Percentiles rank a stretch among this genome's conserved stretches.
Conservation (phyloP, 2,329 filamentous ascomycete species). For the Colletotrichum sp. region DNA sequence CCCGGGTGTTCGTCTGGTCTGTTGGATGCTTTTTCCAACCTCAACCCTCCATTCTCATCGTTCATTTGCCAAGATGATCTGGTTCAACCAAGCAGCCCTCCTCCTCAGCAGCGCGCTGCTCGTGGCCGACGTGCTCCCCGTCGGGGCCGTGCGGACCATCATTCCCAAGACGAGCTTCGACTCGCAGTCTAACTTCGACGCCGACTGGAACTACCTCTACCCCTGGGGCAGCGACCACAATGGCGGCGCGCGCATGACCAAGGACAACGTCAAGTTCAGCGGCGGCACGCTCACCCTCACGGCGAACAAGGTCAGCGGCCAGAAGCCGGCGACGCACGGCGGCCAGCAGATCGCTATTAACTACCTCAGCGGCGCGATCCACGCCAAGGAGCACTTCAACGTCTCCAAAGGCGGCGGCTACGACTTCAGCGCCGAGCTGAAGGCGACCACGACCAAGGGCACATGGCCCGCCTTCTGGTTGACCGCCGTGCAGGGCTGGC, state of each 20-base stretch:
- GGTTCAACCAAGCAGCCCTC: slow-evolving; percentile 4
- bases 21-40: not conserved
- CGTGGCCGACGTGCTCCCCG: slow-evolving; percentile 7
- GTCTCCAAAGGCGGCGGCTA: slow-evolving; percentile 42
- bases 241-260: slow-evolving; percentile 60
- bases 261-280: slow-evolving; percentile 46
- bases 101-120: slow-evolving; percentile 8
- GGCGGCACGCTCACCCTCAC: slow-evolving; percentile 50
- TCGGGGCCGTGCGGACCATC: not conserved
- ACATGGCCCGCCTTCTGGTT: slow-evolving; percentile 68
- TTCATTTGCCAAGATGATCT: not conserved
- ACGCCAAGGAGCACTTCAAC: slow-evolving; percentile 44
- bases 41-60: not conserved
- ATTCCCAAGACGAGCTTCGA: slow-evolving; percentile 18
- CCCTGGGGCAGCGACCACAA: slow-evolving; percentile 62
- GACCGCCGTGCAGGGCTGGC: slow-evolving; percentile 59
- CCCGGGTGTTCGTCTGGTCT: not conserved
- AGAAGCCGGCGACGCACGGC: slow-evolving; percentile 40
- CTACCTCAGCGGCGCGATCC: slow-evolving; percentile 55
- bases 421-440: slow-evolving; percentile 46
- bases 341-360: slow-evolving; percentile 49
- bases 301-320: slow-evolving; percentile 47
- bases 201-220: slow-evolving; percentile 58
- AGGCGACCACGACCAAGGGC: slow-evolving; percentile 43
- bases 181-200: slow-evolving; percentile 34